Evolutionary conservation across 2,329 filamentous ascomycete species (phyloP), one percentile per base, ranked within the genome.

Genomic region (Aspergillus caelatus): DNA sequence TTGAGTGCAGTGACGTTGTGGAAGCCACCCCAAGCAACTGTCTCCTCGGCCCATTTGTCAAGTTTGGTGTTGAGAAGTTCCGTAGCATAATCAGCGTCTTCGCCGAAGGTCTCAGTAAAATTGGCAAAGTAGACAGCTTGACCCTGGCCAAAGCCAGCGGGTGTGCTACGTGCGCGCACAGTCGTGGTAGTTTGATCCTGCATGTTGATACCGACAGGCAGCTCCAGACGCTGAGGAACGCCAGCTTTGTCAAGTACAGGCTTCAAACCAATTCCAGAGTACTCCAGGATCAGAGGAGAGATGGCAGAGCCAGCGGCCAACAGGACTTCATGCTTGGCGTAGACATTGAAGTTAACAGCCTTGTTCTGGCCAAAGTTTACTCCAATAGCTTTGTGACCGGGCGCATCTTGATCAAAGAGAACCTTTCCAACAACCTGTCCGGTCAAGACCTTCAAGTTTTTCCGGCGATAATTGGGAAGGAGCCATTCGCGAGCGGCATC

Each of bases 171-270:
- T 0, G 68, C 65, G 19, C n/a, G 36, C 8, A 74, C 67, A 19
- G 62, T 65, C 3, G 70, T 71, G 10, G 69, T 71, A 21, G 72
- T 75, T 45, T 75, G 72, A 46, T 74, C 72, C 62, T 75, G 71
- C 43, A 74, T 60, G 34, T 75, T 75, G 19, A 71, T 54, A 43
- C 73, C 72, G n/a, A 75, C 72, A 1, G 73, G 72, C 2, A 75
- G 65, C 5, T 74, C 68, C 21, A 74, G 39, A 12, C 63, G 32
- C 36, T 71, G 70, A 2, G 62, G 23, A 46, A 73, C 61, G 2
- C 65, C 64, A 11, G 61, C 67, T 0, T 39, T 21, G 11, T 70
- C 64, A 5, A 71, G 64, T 0, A 71, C 53, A 3, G 61, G 53
- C 43, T 67, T 67, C 0, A 67, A 48, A 23, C 72, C 72, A 61